phyloP scores from a whole-genome alignment of 352 stramenopile species.

The Phytopythium delawarense region DNA sequence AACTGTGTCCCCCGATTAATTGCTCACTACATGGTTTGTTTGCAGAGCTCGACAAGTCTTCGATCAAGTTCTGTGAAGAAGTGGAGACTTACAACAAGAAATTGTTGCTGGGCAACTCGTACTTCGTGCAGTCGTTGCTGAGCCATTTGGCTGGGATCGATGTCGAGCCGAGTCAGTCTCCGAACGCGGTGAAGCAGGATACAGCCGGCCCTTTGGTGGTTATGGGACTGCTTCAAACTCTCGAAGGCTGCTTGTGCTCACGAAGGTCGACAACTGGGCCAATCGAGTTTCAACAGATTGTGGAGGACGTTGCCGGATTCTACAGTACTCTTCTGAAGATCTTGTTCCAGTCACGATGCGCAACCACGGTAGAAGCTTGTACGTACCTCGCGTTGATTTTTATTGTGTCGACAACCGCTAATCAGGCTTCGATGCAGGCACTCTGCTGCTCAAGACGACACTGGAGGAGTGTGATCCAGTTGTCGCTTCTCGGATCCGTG shows the following conservation, averaged over 20 bases:
- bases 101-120: slow-evolving; percentile 65
- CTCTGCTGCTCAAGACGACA: slow-evolving; percentile 90
- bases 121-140: slow-evolving; percentile 63
- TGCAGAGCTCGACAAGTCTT: slow-evolving; percentile 42
- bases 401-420: not conserved
- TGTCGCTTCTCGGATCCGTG: slow-evolving; percentile 81
- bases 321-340: slow-evolving; percentile 82
- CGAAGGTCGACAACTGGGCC: slow-evolving; percentile 79
- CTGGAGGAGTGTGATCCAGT: slow-evolving; percentile 84
- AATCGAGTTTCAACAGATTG: slow-evolving; percentile 58
- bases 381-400: slow-evolving; percentile 16
- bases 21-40: not conserved
- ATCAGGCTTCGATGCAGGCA: slow-evolving; percentile 44
- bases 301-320: slow-evolving; percentile 68
- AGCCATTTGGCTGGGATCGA: slow-evolving; percentile 55
- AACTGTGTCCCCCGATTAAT: slow-evolving; percentile 8
- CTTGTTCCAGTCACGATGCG: slow-evolving; percentile 88
- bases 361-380: slow-evolving; percentile 82
- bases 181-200: slow-evolving; percentile 6
- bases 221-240: slow-evolving; percentile 88
- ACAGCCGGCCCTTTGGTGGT: slow-evolving; percentile 73
- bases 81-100: slow-evolving; percentile 75
- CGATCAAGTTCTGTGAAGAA: slow-evolving; percentile 60
- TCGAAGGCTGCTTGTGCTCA: slow-evolving; percentile 90
- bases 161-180: slow-evolving; percentile 21